Conservation (phyloP, 2,329 filamentous ascomycete genomes). For the Allantophomopsis lycopodina region DNA sequence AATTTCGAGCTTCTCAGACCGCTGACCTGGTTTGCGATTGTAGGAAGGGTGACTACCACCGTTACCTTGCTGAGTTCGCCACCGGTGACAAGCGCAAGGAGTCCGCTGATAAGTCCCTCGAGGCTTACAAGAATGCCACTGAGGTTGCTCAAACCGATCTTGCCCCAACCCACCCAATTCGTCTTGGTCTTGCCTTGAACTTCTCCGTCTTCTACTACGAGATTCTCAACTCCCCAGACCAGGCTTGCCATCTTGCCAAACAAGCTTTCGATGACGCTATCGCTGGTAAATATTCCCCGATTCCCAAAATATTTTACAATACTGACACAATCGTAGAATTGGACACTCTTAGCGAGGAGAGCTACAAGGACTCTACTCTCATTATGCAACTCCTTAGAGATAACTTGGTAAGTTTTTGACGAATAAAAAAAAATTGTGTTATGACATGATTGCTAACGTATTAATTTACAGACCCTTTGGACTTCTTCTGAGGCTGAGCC, state of each 20-base stretch:
- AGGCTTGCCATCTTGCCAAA: conserved; percentile 96
- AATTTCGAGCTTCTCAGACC: conserved; percentile 2
- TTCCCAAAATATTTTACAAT: not conserved
- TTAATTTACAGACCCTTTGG: conserved; percentile 56
- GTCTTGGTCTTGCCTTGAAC: conserved; percentile 93
- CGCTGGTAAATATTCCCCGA: conserved; percentile 35
- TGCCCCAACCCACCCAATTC: conserved; percentile 94
- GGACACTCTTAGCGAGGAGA: conserved; percentile 94
- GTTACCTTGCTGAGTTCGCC: conserved; percentile 87
- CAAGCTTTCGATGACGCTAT: conserved; percentile 98
- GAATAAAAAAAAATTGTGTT: not conserved
- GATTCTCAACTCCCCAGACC: conserved; percentile 95
- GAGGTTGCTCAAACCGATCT: conserved; percentile 97
- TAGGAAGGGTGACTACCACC: conserved; percentile 97
- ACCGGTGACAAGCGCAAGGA: conserved; percentile 85
- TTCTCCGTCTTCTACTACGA: conserved; percentile 99
- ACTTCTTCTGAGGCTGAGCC: conserved; percentile 80
- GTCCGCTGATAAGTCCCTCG: conserved; percentile 74
- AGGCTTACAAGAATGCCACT: conserved; percentile 99
- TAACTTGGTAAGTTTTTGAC: conserved; percentile 45
- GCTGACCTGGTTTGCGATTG: conserved; percentile 2
- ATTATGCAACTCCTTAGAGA: conserved; percentile 99
- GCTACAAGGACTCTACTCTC: conserved; percentile 95
- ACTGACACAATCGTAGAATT: conserved; percentile 43
- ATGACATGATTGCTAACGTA: not conserved